A percentile compares a stretch with the other conserved stretches of the same genome.
These are phyloP conservation scores for Xylaria telfairii DNA, from an alignment of 495 filamentous ascomycete species.

Conservation along the genomic window DNA sequence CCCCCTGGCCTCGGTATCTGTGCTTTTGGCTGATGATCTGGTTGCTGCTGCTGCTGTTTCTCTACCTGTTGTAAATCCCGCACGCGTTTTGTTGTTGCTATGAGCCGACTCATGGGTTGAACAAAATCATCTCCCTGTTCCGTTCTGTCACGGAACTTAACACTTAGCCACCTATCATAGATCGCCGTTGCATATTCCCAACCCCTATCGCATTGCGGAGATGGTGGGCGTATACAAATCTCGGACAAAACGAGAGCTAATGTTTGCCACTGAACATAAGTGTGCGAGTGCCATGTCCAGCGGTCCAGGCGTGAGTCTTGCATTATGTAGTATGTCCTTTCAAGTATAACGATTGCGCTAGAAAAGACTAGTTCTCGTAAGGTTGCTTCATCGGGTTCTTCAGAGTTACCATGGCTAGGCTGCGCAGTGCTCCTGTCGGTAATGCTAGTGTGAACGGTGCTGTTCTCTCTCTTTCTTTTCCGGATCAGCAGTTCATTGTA, in stretches of 20 bases:
- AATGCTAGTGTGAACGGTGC: neutral
- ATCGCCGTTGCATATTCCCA: conserved; percentile 14
- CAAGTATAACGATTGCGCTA: neutral
- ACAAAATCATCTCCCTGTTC: conserved; percentile 23
- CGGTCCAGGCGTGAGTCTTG: conserved; percentile 15
- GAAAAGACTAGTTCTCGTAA: conserved; percentile 14
- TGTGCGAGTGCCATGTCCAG: conserved; percentile 20
- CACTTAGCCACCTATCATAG: conserved; percentile 19
- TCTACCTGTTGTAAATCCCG: conserved; percentile 12
- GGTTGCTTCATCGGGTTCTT: conserved; percentile 3
- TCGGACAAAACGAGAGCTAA: conserved; percentile 24
- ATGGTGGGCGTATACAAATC: conserved; percentile 24
- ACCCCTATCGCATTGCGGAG: conserved; percentile 18
- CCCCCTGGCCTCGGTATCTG: neutral
- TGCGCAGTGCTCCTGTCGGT: neutral
- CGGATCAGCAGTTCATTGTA: conserved; percentile 19
- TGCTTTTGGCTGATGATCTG: conserved; percentile 1
- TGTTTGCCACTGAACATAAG: conserved; percentile 25
- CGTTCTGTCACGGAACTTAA: conserved; percentile 14
- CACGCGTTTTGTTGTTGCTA: conserved; percentile 17
- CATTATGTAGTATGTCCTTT: conserved; percentile 14
- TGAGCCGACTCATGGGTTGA: conserved; percentile 19
- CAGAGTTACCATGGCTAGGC: neutral
- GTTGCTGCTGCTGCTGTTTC: conserved; percentile 1
- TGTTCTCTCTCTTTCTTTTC: conserved; percentile 12